phyloP scores from a whole-genome alignment of 139 green algal genomes.

The Dunaliella sp. region DNA sequence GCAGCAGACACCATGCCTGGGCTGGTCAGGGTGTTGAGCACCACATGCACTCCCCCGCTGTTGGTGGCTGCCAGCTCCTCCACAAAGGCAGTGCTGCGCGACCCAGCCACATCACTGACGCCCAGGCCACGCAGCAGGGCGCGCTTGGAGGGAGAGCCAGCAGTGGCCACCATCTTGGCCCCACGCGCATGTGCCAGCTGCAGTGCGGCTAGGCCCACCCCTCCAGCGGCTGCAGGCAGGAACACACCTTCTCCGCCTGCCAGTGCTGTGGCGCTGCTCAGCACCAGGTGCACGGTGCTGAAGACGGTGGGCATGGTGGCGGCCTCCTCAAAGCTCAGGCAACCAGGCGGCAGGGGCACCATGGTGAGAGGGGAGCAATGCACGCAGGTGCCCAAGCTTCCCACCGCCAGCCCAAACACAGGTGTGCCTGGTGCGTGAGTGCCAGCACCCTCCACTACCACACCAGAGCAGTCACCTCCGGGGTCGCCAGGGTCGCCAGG shows the following conservation, averaged over 20 bases:
- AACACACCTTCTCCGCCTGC: constrained; percentile 42
- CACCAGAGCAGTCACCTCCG: constrained; percentile 71
- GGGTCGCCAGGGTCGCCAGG: constrained; percentile 81
- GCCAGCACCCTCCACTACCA: constrained; percentile 53
- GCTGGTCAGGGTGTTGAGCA: constrained; percentile 81
- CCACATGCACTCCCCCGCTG: constrained; percentile 56
- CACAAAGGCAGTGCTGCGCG: constrained; percentile 68
- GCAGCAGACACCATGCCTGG: constrained; percentile 68
- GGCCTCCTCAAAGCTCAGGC: constrained; percentile 67
- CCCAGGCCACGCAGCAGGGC: constrained; percentile 55
- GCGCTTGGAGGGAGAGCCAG: constrained; percentile 70
- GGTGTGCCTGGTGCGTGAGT: constrained; percentile 47
- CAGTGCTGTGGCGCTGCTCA: constrained; percentile 43
- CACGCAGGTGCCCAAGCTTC: constrained; percentile 69
- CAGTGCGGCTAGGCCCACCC: constrained; percentile 70
- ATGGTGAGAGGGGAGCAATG: constrained; percentile 43
- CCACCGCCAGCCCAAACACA: constrained; percentile 77
- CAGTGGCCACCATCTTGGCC: constrained; percentile 57
- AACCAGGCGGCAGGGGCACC: constrained; percentile 61
- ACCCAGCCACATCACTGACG: constrained; percentile 43
- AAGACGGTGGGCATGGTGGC: constrained; percentile 77
- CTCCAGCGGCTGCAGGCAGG: constrained; percentile 64
- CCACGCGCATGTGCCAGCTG: constrained; percentile 49
- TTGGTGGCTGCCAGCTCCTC: constrained; percentile 27
- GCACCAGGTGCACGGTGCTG: constrained; percentile 72